Conservation (phyloP, 352 stramenopile species). For the Peronospora destructor region DNA sequence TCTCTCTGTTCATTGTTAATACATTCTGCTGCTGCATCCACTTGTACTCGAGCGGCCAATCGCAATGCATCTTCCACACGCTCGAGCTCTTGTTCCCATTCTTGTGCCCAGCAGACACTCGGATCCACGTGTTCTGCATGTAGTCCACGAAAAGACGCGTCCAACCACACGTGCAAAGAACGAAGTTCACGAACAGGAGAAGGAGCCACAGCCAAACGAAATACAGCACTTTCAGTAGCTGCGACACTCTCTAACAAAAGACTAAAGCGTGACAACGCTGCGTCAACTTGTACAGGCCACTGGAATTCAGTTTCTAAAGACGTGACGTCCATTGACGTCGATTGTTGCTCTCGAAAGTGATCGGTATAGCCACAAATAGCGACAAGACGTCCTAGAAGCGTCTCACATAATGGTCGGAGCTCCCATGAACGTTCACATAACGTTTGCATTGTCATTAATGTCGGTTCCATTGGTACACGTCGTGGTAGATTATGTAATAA, state of each 20-base stretch:
- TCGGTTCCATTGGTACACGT: constrained; percentile 20
- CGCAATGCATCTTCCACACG: constrained; percentile 41
- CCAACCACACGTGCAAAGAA: constrained; percentile 32
- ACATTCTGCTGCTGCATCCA: constrained; percentile 19
- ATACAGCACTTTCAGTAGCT: constrained; percentile 26
- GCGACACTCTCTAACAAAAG: constrained; percentile 25
- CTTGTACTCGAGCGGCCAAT: constrained; percentile 19
- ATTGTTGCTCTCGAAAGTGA: constrained; percentile 4
- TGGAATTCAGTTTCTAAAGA: constrained; percentile 10
- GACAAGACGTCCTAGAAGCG: constrained; percentile 23
- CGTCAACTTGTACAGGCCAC: constrained; percentile 24
- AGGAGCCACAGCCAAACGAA: constrained; percentile 31
- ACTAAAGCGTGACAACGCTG: constrained; percentile 26
- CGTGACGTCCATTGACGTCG: constrained; percentile 8
- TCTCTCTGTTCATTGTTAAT: constrained; percentile 25
- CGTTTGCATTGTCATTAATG: constrained; percentile 20
- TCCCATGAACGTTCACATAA: constrained; percentile 28
- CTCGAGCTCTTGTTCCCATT: constrained; percentile 43
- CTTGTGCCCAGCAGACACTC: constrained; percentile 35
- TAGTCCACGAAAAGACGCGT: constrained; percentile 29
- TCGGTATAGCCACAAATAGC: constrained; percentile 18
- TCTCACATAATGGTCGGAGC: constrained; percentile 32
- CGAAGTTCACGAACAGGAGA: constrained; percentile 31
- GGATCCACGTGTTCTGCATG: constrained; percentile 44
- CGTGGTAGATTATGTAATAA: no score